Evolutionary conservation across 768 basidiomycete species (phyloP), one percentile per base, ranked within the genome.

Genomic region (Boletales sp.): DNA sequence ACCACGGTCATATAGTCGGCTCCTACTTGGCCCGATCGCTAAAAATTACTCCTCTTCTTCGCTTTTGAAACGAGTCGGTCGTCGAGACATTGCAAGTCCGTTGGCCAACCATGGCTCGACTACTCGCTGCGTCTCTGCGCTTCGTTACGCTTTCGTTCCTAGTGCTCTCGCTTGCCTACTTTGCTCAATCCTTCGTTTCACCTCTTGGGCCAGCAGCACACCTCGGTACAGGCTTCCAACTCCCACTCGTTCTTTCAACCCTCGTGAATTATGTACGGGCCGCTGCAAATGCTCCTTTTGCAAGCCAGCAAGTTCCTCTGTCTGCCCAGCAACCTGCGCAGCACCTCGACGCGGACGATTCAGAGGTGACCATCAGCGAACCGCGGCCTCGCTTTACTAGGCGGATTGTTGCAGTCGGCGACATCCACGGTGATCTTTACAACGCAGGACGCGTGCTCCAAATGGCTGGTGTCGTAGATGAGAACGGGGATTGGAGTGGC

Each of bases 381-480:
- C 66, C 66, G 27, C 63, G 66, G 32, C 68, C 69, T 18, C 60
- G 61, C 30, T 72, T 69, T 50, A 48, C 60, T 27, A 62, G 60
- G 35, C 81, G 80, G 53, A 87, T 97, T 19, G 82, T 95, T 0
- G 94, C 91, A 11, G 86, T 97, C 0, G 94, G 93, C 0, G 95
- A 98, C 59, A 69, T 98, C 31, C 95, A 98, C 58, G 94, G 95
- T 0, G 93, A 97, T 70, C 61, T 90, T 27, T 72, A 74, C 0
- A 95, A 94, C 64, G 86, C 93, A 11, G 79, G 78, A 55, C 78
- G 74, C 37, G 92, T 97, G 18, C 73, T 98, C 29, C 74, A 84
- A 32, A 92, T 93, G 75, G 81, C 90, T 2, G 76, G 77, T 1
- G 85, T 97, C 5, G 81, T 87, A 3, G 83, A 93, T 58, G 76